phyloP scores from a whole-genome alignment of 176 grass and related monocot species.

The Bonia amplexicaulis region DNA sequence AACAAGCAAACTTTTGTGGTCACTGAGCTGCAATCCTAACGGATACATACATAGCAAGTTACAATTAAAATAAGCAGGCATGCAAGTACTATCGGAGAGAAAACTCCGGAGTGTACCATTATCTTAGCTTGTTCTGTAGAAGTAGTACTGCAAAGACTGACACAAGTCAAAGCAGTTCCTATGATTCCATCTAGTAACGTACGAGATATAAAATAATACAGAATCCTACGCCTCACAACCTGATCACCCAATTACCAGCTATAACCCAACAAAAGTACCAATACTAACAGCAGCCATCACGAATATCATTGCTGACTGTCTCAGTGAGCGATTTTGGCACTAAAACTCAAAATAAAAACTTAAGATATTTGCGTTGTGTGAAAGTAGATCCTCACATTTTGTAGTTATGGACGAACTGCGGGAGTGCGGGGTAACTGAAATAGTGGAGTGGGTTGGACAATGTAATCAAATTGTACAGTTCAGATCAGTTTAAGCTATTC shows the following conservation, averaged over 20 bases:
- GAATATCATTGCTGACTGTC: background rate
- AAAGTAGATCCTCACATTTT: background rate
- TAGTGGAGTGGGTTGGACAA: background rate
- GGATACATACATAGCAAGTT: background rate
- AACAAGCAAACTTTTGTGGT: background rate
- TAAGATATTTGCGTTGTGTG: background rate
- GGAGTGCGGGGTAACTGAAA: background rate
- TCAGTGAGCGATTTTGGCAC: background rate
- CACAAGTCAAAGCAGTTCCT: constrained; percentile 7
- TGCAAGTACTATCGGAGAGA: background rate
- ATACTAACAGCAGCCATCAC: background rate
- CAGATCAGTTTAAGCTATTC: background rate
- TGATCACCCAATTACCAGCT: constrained; percentile 6
- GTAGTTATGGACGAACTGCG: background rate
- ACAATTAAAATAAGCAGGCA: background rate
- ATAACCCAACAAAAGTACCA: background rate
- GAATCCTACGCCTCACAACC: constrained; percentile 3
- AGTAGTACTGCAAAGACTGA: background rate
- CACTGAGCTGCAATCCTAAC: background rate
- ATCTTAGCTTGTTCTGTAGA: constrained; percentile 1
- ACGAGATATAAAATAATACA: constrained; percentile 5
- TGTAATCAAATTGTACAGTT: background rate
- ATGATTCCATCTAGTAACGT: background rate
- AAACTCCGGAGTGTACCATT: constrained; percentile 1
- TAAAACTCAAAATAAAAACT: background rate